phyloP scores from a whole-genome alignment of 208 protist species.

The Crithidia acanthocephali region DNA sequence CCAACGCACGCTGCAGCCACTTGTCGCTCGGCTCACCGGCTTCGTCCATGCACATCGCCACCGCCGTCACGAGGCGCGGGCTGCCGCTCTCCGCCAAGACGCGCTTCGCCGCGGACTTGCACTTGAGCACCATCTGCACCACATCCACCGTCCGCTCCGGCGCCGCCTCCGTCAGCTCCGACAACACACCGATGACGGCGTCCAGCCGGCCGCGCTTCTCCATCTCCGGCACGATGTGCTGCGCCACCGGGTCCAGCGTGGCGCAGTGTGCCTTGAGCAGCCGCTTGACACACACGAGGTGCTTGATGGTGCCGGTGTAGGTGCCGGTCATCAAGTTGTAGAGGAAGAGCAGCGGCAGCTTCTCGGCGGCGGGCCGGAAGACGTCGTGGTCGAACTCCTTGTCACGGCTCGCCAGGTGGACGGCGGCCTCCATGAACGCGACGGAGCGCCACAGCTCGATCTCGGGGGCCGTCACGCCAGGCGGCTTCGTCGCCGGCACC shows the following conservation, averaged over 20 bases:
- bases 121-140: constrained; percentile 75
- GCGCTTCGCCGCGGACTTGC: constrained; percentile 65
- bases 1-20: constrained; percentile 83
- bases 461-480: constrained; percentile 48
- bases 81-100: constrained; percentile 74
- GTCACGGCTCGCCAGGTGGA: constrained; percentile 85
- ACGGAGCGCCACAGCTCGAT: constrained; percentile 80
- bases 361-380: constrained; percentile 63
- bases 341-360: constrained; percentile 76
- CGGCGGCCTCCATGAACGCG: constrained; percentile 79
- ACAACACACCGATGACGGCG: constrained; percentile 75
- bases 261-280: constrained; percentile 66
- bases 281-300: constrained; percentile 71
- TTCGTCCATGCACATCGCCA: constrained; percentile 92
- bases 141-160: constrained; percentile 70
- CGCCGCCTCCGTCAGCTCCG: constrained; percentile 73
- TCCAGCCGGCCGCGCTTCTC: constrained; percentile 68
- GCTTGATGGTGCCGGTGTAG: constrained; percentile 80
- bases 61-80: constrained; percentile 80
- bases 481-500: constrained; percentile 49
- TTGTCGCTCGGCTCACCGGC: constrained; percentile 74
- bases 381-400: constrained; percentile 79
- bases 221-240: constrained; percentile 69
- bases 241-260: constrained; percentile 61
- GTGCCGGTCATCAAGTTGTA: constrained; percentile 71